Conservation (phyloP, 441 rosid species). For the Adansonia rubrostipa region DNA sequence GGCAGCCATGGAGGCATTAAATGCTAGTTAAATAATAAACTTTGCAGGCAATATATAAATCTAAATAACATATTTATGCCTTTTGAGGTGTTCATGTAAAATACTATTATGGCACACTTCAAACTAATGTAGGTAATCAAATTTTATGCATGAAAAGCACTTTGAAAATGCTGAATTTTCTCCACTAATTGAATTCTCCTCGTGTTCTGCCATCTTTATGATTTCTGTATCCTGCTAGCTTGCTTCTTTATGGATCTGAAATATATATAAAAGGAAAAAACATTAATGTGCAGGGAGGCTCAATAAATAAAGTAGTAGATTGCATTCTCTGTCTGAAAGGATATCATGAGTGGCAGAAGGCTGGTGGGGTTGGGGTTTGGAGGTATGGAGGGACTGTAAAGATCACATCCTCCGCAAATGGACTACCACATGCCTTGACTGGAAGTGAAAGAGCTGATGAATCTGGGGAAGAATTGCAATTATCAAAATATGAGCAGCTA, state of each 20-base stretch:
- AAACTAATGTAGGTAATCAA: no score
- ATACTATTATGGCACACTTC: no score
- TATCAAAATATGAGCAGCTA: slow-evolving; percentile 85
- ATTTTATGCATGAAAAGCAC: no score
- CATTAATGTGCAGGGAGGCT: slow-evolving; percentile 66
- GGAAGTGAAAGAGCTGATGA: slow-evolving; percentile 84
- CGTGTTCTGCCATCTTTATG: slow-evolving; percentile 60
- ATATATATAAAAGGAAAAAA: slow-evolving; percentile 55
- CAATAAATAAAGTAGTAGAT: slow-evolving; percentile 90
- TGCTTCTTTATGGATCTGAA: slow-evolving; percentile 11
- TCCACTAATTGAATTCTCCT: slow-evolving; percentile 47
- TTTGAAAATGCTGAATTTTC: neutral
- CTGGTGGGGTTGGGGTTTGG: slow-evolving; percentile 95
- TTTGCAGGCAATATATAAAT: no score
- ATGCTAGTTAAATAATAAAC: no score
- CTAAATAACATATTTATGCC: no score
- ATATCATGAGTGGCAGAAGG: slow-evolving; percentile 93
- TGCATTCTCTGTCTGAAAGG: slow-evolving; percentile 96
- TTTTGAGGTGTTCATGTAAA: no score
- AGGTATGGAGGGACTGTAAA: slow-evolving; percentile 95
- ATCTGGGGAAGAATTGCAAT: slow-evolving; percentile 78
- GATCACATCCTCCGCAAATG: slow-evolving; percentile 77
- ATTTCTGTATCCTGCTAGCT: neutral
- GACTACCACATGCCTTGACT: slow-evolving; percentile 52
- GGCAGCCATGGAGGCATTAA: no score